A percentile compares a stretch with the other conserved stretches of the same genome.
Conservation (phyloP, 75 land plant species). For the Larix kaempferi region DNA sequence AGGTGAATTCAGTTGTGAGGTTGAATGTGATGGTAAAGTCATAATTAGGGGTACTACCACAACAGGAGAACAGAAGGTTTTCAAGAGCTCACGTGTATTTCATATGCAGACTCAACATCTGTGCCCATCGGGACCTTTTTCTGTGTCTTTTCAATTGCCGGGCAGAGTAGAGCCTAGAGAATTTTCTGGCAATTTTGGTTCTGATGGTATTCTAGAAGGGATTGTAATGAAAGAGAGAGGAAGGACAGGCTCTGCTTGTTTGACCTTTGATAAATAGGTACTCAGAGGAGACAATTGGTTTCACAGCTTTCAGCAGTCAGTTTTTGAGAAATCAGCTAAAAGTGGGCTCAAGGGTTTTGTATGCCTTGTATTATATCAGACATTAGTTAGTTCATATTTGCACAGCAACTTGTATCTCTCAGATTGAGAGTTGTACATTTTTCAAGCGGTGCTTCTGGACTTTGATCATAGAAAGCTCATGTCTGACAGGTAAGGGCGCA, state of each 20-base stretch:
- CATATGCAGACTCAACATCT: constrained; percentile 72
- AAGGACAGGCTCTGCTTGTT: constrained; percentile 17
- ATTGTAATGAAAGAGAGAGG: constrained; percentile 42
- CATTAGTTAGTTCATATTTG: not conserved
- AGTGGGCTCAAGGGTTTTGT: not conserved
- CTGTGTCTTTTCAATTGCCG: constrained; percentile 65
- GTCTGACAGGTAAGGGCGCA: not conserved
- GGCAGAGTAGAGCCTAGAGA: constrained; percentile 70
- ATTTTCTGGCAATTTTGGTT: constrained; percentile 57
- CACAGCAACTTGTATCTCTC: not conserved
- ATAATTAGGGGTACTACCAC: constrained; percentile 67
- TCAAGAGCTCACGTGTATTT: constrained; percentile 37
- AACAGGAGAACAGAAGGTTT: constrained; percentile 54
- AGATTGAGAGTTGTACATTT: not conserved
- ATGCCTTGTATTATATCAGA: not conserved
- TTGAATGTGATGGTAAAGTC: constrained; percentile 71
- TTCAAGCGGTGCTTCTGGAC: not conserved
- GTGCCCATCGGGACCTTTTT: constrained; percentile 69
- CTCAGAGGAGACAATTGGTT: not conserved
- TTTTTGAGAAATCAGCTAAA: not conserved
- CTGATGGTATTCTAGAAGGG: constrained; percentile 67
- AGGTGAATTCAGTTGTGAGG: constrained; percentile 79
- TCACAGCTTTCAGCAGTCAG: not conserved
- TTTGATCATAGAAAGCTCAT: not conserved
- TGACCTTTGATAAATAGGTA: constrained; percentile 3